Base-by-base conservation (phyloP, 495 filamentous ascomycete genomes). In the Penicillium coffeae region DNA sequence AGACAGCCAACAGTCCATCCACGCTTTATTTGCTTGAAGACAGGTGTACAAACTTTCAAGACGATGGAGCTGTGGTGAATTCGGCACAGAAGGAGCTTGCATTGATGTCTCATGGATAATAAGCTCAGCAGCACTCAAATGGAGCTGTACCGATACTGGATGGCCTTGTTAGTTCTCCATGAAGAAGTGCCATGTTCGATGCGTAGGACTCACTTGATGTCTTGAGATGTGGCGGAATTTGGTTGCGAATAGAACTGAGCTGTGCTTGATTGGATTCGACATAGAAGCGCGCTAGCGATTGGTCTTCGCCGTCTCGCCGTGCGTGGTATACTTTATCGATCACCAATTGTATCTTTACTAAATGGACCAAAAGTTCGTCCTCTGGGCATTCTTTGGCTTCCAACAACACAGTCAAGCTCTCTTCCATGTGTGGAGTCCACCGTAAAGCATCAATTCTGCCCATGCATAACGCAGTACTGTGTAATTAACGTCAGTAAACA, bases 351-450 rank as follows among this genome's bases (percentile, higher is more conserved):
- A 81, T 62, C 42, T 62, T 66, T 3, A 78, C 74, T 20, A 75
- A 62, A 2, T 74, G 60, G 3, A 77, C 66, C 13, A 83, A 56
- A 22, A 76, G 46, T 22, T 73, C 68, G 60, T 84, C 81, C 10
- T 72, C 68, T 4, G 68, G 58, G 49, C 71, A 72, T 43, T 79
- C 77, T 36, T 68, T 69, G 8, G 61, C 55, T 32, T 76, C 62
- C 1, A 68, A 58, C 0, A 83, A 63, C 1, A 65, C 50, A 0
- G 63, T 53, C 1, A 83, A 64, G 30, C 70, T 76, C 18, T 79
- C 72, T 27, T 80, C 78, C 59, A 83, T 68, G 40, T 78, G 69
- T 5, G 73, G 52, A 7, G 71, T 78, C 74, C 76, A 83, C 13
- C 63, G 65, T 5, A 83, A 56, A 4, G 74, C 65, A 35, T 79